Base-by-base conservation (phyloP, 2,329 filamentous ascomycete species). In the Arachnomyces sp. region DNA sequence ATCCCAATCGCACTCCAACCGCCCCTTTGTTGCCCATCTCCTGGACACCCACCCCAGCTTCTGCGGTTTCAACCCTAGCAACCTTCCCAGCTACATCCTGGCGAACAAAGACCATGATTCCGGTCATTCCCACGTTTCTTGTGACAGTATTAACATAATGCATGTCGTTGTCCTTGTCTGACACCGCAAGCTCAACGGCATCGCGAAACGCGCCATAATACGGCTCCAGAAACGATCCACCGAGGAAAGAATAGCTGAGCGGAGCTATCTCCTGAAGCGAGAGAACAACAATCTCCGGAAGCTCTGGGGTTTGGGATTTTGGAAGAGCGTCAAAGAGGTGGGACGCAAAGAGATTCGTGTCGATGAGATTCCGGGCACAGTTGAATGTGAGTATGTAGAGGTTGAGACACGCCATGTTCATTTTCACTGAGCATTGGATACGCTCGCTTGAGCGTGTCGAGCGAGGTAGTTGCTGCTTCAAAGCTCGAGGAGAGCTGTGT, bases 21-120 rank as follows among this genome's bases (percentile, higher is more conserved):
- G 88, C 90, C 21, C 90, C 92, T 65, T 98, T 98, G 63, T 95
- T 95, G 12, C 88, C 92, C 83, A 95, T 92, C 36, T 90, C 83
- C 43, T 80, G 82, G 1, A 88, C 62, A 1, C 92, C 92, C 36
- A 95, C 84, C 0, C 92, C 89, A 2, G 88, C 82, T 39, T 84
- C 85, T 2, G 84, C 86, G n/a, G 78, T 80, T 48, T 86, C 76
- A n/a, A 92, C 67, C 53, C 76, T 70, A 39, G 68, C 67, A 38
- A 95, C 68, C 16, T 74, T 70, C 7, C 72, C 62, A 0, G 75
- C 70, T 31, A 76, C 53, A 32, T 72, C 66, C 2, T 82, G 72
- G 42, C 78, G 78, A 14, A 82, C 84, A 59, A 95, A 95, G 13
- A 95, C 73, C 72, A 96, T 78, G 37, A 96, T 77, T 16, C 77